Evolutionary conservation across 2,329 filamentous ascomycete species (phyloP).

Genomic region (Bipolaris cookei): DNA sequence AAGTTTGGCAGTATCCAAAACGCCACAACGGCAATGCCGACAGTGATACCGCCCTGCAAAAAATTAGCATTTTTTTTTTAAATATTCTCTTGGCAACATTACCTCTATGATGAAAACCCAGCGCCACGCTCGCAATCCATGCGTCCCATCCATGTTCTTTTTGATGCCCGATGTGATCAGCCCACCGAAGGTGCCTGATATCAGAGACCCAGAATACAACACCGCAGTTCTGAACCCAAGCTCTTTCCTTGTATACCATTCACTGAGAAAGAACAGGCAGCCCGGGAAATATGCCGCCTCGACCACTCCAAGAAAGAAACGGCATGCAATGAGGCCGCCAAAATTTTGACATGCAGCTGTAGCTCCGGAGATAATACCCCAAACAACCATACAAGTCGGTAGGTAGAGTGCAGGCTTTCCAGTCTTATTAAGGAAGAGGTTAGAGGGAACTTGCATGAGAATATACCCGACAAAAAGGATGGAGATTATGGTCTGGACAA

Average conservation of each 20-base stretch:
- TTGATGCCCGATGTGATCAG: slow-evolving; percentile 67
- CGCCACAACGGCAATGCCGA: slow-evolving; percentile 64
- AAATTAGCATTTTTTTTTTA: background rate
- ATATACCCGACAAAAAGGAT: slow-evolving; percentile 68
- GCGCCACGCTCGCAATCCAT: slow-evolving; percentile 67
- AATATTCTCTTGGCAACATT: background rate
- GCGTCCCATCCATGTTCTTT: slow-evolving; percentile 65
- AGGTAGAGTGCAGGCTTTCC: slow-evolving; percentile 51
- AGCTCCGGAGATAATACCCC: slow-evolving; percentile 51
- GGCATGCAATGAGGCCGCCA: slow-evolving; percentile 54
- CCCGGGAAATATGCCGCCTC: slow-evolving; percentile 63
- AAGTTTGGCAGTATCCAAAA: slow-evolving; percentile 71
- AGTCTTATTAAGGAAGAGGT: slow-evolving; percentile 54
- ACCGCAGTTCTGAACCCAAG: slow-evolving; percentile 69
- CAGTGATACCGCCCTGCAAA: slow-evolving; percentile 65
- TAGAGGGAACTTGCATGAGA: slow-evolving; percentile 54
- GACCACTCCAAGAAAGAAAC: slow-evolving; percentile 61
- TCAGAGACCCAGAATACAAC: slow-evolving; percentile 71
- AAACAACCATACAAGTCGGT: slow-evolving; percentile 50
- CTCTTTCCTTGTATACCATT: slow-evolving; percentile 75
- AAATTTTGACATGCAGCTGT: slow-evolving; percentile 54
- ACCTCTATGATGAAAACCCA: slow-evolving; percentile 71
- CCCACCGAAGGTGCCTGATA: slow-evolving; percentile 75
- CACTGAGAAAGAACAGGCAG: slow-evolving; percentile 67
- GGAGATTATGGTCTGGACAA: slow-evolving; percentile 40